Evolutionary conservation across 106 monocot genomes (phyloP).

Genomic region (Hemerocallis citrina): DNA sequence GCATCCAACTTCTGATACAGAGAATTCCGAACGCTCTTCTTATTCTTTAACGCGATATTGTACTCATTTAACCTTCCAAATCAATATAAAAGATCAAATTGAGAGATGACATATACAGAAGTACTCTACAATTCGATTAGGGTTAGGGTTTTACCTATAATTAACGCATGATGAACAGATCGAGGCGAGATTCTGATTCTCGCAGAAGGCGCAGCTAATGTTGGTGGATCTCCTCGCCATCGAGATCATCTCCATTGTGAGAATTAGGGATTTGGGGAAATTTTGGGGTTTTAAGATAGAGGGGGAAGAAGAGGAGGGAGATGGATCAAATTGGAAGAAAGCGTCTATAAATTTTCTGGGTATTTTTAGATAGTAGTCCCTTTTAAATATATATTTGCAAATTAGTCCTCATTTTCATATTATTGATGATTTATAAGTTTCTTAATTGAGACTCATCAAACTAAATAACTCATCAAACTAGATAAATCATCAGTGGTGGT

Average conservation of each 20-base stretch:
- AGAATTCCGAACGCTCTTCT: conserved; percentile 40
- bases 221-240: conserved; percentile 41
- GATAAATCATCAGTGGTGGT: too few relatives aligned
- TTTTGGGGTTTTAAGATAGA: neutral
- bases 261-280: neutral
- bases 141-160: conserved; percentile 34
- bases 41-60: conserved; percentile 27
- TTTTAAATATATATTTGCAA: too few relatives aligned
- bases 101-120: neutral
- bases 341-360: too few relatives aligned
- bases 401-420: too few relatives aligned
- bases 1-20: conserved; percentile 33
- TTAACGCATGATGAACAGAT: conserved; percentile 76
- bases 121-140: neutral
- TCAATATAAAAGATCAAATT: neutral
- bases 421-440: too few relatives aligned
- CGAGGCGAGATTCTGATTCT: conserved; percentile 56
- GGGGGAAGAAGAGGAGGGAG: neutral
- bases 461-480: too few relatives aligned
- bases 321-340: too few relatives aligned
- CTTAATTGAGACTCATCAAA: too few relatives aligned
- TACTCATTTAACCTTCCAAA: conserved; percentile 57
- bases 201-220: conserved; percentile 68
- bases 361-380: too few relatives aligned
- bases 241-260: neutral